phyloP scores from a whole-genome alignment of 306 rosid species.

The Calophaca sinica region DNA sequence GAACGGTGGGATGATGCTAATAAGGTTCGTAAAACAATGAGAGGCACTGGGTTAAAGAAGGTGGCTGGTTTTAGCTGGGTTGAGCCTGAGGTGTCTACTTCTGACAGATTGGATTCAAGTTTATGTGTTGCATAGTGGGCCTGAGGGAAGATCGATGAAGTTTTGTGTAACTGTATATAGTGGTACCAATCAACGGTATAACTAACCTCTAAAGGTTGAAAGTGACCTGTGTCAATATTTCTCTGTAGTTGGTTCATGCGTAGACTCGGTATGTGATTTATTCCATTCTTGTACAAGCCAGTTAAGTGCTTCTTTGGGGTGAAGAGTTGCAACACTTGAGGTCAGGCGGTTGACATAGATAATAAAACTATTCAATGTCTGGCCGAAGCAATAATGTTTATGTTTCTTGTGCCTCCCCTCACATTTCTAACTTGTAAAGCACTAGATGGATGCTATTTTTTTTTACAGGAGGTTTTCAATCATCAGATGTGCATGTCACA shows the following conservation, averaged over 20 bases:
- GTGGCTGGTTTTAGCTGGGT: constrained; percentile 68
- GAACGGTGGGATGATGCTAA: constrained; percentile 77
- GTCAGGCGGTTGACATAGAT: too few relatives aligned
- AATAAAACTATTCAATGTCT: too few relatives aligned
- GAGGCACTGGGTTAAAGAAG: constrained; percentile 65
- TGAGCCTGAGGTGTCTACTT: constrained; percentile 49
- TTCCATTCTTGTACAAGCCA: too few relatives aligned
- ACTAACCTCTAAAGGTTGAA: constrained; percentile 48
- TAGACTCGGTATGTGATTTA: background rate
- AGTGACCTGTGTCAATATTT: constrained; percentile 51
- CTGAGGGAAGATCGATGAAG: constrained; percentile 21
- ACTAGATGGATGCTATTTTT: too few relatives aligned
- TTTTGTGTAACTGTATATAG: background rate
- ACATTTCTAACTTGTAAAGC: too few relatives aligned
- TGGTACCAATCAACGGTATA: background rate
- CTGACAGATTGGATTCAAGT: constrained; percentile 19
- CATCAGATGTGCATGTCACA: too few relatives aligned
- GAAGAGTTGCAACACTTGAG: too few relatives aligned
- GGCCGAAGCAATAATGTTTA: too few relatives aligned
- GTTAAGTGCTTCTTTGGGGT: too few relatives aligned
- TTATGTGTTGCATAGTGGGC: constrained; percentile 29
- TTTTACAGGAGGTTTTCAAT: too few relatives aligned
- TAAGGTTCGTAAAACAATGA: constrained; percentile 63
- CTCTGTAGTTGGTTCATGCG: background rate
- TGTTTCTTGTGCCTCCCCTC: too few relatives aligned